Evolutionary conservation across 2,329 filamentous ascomycete species (phyloP).

Genomic region (Alternaria triticina): DNA sequence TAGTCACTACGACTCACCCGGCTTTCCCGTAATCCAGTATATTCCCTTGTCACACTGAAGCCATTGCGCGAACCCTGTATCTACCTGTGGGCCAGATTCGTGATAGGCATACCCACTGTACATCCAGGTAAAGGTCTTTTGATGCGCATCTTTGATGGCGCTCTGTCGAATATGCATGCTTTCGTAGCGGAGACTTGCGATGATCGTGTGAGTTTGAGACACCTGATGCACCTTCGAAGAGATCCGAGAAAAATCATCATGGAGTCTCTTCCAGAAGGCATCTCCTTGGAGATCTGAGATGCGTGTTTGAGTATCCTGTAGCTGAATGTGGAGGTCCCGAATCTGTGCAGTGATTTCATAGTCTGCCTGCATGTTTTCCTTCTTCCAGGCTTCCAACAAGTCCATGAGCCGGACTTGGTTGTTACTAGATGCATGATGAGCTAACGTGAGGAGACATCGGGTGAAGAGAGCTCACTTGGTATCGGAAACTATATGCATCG

Average conservation of each 20-base stretch:
- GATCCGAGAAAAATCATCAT: fast-evolving
- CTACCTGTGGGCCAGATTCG: no score
- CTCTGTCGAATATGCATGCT: not conserved
- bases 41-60: slow-evolving; percentile 3
- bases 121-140: not conserved
- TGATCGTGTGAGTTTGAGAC: not conserved
- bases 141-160: fast-evolving
- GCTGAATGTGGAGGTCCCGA: fast-evolving
- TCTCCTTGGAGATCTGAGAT: fast-evolving
- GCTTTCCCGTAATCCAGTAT: slow-evolving; percentile 52
- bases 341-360: not conserved
- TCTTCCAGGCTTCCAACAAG: fast-evolving
- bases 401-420: fast-evolving
- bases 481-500: not conserved
- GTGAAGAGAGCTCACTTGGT: not conserved
- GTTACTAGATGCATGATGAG: not conserved
- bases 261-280: fast-evolving
- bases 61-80: slow-evolving; percentile 20
- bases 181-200: not conserved
- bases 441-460: no score
- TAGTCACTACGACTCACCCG: no score
- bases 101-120: no score
- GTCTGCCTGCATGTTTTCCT: not conserved
- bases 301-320: not conserved
- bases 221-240: not conserved